These are phyloP conservation scores for Boletus vinaceobasis DNA, from an alignment of 768 basidiomycete genomes.

Conservation along the genomic window DNA sequence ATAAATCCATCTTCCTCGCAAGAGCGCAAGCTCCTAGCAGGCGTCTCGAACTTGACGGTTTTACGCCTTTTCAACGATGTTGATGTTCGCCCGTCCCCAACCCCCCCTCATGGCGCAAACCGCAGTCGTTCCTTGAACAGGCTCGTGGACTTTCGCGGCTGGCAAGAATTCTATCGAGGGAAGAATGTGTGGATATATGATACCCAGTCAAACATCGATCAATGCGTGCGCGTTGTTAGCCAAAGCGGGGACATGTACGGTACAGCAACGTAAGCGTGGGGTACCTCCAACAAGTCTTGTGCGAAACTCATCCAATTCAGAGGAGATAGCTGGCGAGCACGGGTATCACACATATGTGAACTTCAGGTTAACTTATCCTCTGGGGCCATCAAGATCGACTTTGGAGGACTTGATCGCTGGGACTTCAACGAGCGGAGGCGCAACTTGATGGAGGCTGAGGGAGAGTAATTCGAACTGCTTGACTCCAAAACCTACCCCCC, in stretches of 20 bases:
- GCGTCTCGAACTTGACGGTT: conserved; percentile 62
- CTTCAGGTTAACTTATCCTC: conserved; percentile 64
- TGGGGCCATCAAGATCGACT: conserved; percentile 64
- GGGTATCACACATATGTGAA: conserved; percentile 66
- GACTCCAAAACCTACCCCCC: neutral
- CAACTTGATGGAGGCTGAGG: conserved; percentile 57
- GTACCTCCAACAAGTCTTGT: neutral
- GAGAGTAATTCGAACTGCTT: neutral
- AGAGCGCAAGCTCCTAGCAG: conserved; percentile 40
- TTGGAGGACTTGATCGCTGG: conserved; percentile 75
- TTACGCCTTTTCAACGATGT: conserved; percentile 73
- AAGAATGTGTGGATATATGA: conserved; percentile 77
- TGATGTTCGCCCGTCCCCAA: conserved; percentile 55
- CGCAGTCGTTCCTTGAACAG: conserved; percentile 51
- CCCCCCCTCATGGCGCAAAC: conserved; percentile 41
- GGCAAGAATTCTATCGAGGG: conserved; percentile 73
- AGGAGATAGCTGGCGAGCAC: conserved; percentile 79
- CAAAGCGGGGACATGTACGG: conserved; percentile 64
- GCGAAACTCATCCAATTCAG: conserved; percentile 25
- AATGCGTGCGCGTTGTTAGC: conserved; percentile 64
- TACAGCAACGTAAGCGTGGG: conserved; percentile 64
- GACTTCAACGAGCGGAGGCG: conserved; percentile 59
- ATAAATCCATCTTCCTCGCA: conserved; percentile 43
- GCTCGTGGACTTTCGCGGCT: conserved; percentile 58
- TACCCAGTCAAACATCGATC: conserved; percentile 57